Conservation (phyloP, 495 filamentous ascomycete genomes). For the Penicillium canariense region DNA sequence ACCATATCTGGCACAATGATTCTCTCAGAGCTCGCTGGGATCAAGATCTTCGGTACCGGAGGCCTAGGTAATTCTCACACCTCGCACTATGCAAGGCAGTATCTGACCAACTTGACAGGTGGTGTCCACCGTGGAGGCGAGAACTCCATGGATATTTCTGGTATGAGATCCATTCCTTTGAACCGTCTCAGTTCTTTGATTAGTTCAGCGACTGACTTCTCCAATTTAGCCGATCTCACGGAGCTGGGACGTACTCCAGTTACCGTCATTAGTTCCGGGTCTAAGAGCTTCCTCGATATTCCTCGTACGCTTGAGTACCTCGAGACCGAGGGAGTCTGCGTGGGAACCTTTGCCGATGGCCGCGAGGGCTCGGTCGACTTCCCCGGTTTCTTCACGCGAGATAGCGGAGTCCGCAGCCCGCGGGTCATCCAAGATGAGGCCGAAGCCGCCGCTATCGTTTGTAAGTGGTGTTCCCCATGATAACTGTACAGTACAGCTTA, state of each 20-base stretch:
- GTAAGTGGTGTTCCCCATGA: slow-evolving; percentile 44
- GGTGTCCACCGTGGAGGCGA: slow-evolving; percentile 93
- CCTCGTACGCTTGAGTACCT: slow-evolving; percentile 88
- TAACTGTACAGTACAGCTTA: neutral
- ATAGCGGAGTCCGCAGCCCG: slow-evolving; percentile 80
- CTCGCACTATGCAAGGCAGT: neutral
- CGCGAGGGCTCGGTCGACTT: slow-evolving; percentile 67
- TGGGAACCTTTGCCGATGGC: slow-evolving; percentile 85
- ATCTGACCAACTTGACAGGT: slow-evolving; percentile 50
- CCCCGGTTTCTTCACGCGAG: slow-evolving; percentile 85
- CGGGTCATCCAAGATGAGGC: slow-evolving; percentile 66
- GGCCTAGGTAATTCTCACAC: slow-evolving; percentile 38
- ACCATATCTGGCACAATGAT: slow-evolving; percentile 93
- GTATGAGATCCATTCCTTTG: slow-evolving; percentile 16
- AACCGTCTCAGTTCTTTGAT: neutral
- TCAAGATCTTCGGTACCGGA: slow-evolving; percentile 89
- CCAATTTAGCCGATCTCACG: slow-evolving; percentile 70
- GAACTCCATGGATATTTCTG: slow-evolving; percentile 82
- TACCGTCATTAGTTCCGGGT: slow-evolving; percentile 83
- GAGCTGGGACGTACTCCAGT: slow-evolving; percentile 91
- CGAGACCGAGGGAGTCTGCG: slow-evolving; percentile 86
- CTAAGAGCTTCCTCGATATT: slow-evolving; percentile 94
- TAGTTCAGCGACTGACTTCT: neutral
- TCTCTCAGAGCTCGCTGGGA: slow-evolving; percentile 81
- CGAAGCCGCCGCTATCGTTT: slow-evolving; percentile 83